phyloP scores from a whole-genome alignment of 768 basidiomycete genomes.

The Neoboletus brunneissimus region DNA sequence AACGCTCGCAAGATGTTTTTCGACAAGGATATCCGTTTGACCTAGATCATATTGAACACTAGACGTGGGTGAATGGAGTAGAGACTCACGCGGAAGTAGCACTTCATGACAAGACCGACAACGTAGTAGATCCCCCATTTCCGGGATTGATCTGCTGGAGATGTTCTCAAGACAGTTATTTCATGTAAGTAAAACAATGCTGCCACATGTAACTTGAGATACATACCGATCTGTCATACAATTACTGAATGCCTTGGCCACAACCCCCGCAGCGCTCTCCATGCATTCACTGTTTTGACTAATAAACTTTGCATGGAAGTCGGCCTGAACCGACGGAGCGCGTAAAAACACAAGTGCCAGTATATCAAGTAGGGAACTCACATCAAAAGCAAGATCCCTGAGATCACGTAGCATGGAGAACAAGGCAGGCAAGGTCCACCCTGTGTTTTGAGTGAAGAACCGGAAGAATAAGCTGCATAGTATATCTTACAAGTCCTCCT shows the following conservation, averaged over 20 bases:
- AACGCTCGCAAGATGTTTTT: constrained; percentile 91
- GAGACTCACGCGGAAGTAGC: constrained; percentile 81
- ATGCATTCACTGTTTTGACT: constrained; percentile 61
- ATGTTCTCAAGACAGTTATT: constrained; percentile 42
- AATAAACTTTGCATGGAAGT: constrained; percentile 56
- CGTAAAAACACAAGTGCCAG: not conserved
- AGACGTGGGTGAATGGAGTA: not conserved
- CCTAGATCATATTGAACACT: constrained; percentile 41
- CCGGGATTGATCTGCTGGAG: constrained; percentile 69
- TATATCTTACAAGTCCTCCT: not conserved
- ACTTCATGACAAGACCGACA: constrained; percentile 87
- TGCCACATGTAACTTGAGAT: not conserved
- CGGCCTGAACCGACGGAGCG: constrained; percentile 43
- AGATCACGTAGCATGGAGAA: constrained; percentile 81
- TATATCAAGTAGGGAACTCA: constrained; percentile 32
- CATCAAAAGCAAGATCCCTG: constrained; percentile 83
- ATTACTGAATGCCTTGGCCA: constrained; percentile 85
- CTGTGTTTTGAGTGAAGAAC: constrained; percentile 75
- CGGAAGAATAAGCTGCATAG: constrained; percentile 64
- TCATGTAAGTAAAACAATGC: not conserved
- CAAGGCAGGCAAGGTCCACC: constrained; percentile 83
- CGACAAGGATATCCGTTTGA: constrained; percentile 86
- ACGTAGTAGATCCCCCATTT: constrained; percentile 94
- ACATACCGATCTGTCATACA: constrained; percentile 81
- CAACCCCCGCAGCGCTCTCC: constrained; percentile 84